These are phyloP conservation scores for Neurospora sp. DNA, from an alignment of 2,329 filamentous ascomycete species.

Conservation along the genomic window DNA sequence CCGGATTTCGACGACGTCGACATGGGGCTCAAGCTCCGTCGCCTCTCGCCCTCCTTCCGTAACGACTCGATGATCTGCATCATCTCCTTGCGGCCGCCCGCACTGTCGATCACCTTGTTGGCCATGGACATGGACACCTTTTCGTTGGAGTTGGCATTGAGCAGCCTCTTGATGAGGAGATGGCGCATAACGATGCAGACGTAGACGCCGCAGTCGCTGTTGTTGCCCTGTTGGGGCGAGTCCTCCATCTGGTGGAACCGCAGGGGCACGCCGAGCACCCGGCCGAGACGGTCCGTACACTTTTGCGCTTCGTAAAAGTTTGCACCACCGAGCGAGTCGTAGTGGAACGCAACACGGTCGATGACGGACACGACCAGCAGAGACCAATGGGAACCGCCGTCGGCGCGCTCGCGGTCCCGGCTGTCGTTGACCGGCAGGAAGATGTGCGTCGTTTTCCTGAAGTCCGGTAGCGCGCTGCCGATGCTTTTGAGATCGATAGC, in stretches of 20 bases:
- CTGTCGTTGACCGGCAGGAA: constrained; percentile 95
- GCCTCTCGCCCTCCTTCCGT: constrained; percentile 76
- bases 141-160: constrained; percentile 68
- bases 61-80: constrained; percentile 77
- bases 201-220: constrained; percentile 89
- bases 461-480: constrained; percentile 67
- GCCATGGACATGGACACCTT: constrained; percentile 94
- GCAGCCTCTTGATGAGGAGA: constrained; percentile 73
- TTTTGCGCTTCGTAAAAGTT: constrained; percentile 67
- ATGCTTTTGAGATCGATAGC: constrained; percentile 47
- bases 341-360: constrained; percentile 91
- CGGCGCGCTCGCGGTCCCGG: constrained; percentile 63
- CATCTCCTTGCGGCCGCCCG: constrained; percentile 80
- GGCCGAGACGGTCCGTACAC: constrained; percentile 59
- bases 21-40: constrained; percentile 37
- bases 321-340: constrained; percentile 71
- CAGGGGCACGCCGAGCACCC: constrained; percentile 56
- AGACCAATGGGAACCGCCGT: constrained; percentile 92
- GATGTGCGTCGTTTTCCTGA: constrained; percentile 74
- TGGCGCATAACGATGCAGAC: constrained; percentile 94
- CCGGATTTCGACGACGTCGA: constrained; percentile 25
- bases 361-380: constrained; percentile 80
- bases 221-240: constrained; percentile 83
- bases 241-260: constrained; percentile 77
- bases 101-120: constrained; percentile 73